Percentiles rank a stretch among this genome's conserved stretches.
Evolutionary conservation across 1,284 basidiomycete genomes (phyloP).

Genomic region (Hypsizygus ulmarius): DNA sequence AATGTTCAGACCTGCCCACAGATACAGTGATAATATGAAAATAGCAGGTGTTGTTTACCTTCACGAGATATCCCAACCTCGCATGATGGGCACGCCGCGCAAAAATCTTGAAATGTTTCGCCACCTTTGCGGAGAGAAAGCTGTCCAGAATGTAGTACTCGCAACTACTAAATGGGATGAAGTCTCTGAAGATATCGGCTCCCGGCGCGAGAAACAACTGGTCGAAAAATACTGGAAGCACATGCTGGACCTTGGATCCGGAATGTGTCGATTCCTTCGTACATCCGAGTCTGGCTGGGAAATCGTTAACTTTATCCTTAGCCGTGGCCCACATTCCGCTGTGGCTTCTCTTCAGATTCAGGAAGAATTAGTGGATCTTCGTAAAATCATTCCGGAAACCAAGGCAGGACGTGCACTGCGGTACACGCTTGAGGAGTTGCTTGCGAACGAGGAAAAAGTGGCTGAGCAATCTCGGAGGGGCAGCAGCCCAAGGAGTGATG

Average conservation of each 20-base stretch:
- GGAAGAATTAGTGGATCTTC: slow-evolving; percentile 20
- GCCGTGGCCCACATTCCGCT: neutral
- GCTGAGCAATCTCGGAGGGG: slow-evolving; percentile 6
- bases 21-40: slow-evolving; percentile 14
- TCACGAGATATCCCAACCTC: slow-evolving; percentile 22
- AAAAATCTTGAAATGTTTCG: slow-evolving; percentile 24
- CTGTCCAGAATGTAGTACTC: slow-evolving; percentile 20
- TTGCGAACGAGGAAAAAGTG: slow-evolving; percentile 10
- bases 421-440: slow-evolving; percentile 12
- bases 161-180: slow-evolving; percentile 24
- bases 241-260: slow-evolving; percentile 18
- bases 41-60: slow-evolving; percentile 25
- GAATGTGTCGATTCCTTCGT: slow-evolving; percentile 10
- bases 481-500: slow-evolving; percentile 9
- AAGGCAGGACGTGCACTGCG: slow-evolving; percentile 18
- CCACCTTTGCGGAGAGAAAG: slow-evolving; percentile 21
- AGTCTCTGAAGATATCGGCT: slow-evolving; percentile 8
- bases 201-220: slow-evolving; percentile 17
- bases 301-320: slow-evolving; percentile 9
- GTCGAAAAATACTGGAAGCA: slow-evolving; percentile 19
- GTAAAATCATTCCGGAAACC: slow-evolving; percentile 19
- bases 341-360: slow-evolving; percentile 20
- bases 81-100: slow-evolving; percentile 22
- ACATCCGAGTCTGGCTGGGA: slow-evolving; percentile 13
- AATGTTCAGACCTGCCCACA: slow-evolving; percentile 5